A percentile compares a stretch with the other conserved stretches of the same genome.
Evolutionary conservation across 2,329 filamentous ascomycete species (phyloP).

Genomic region (Aspergillus carbonarius): DNA sequence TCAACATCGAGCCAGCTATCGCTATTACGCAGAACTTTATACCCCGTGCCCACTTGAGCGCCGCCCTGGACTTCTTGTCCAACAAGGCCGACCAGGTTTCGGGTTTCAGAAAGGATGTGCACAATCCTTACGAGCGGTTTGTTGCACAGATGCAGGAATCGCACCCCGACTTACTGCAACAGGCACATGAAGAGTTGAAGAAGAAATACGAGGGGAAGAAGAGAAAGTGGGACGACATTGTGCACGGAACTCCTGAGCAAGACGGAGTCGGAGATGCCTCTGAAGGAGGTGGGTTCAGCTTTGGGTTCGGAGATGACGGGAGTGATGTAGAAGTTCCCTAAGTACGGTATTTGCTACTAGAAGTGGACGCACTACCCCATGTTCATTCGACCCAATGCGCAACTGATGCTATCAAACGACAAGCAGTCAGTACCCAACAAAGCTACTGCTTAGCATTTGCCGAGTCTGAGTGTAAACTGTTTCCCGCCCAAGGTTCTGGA

Average conservation of each 20-base stretch:
- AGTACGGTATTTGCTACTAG: conserved; percentile 8
- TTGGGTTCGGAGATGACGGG: conserved; percentile 62
- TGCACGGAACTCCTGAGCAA: conserved; percentile 55
- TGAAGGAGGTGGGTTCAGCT: conserved; percentile 56
- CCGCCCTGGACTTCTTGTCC: conserved; percentile 75
- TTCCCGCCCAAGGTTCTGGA: background rate
- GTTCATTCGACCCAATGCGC: conserved; percentile 1
- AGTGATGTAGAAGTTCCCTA: conserved; percentile 53
- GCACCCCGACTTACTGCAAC: conserved; percentile 66
- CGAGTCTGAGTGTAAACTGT: background rate
- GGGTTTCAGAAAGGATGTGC: conserved; percentile 72
- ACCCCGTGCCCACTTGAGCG: conserved; percentile 68
- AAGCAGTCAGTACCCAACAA: background rate
- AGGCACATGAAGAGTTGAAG: conserved; percentile 65
- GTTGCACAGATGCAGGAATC: conserved; percentile 62
- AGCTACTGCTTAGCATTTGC: background rate
- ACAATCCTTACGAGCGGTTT: conserved; percentile 74
- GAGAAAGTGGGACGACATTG: conserved; percentile 81
- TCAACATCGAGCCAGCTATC: conserved; percentile 81
- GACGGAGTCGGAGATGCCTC: conserved; percentile 19
- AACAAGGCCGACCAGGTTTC: conserved; percentile 84
- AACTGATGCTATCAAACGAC: conserved; percentile 1
- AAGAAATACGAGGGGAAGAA: conserved; percentile 65
- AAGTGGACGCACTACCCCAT: conserved; percentile 1
- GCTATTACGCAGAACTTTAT: conserved; percentile 97